These are phyloP conservation scores for Torrubiellomyces zombiae DNA, from an alignment of 2,329 filamentous ascomycete species.

Conservation along the genomic window DNA sequence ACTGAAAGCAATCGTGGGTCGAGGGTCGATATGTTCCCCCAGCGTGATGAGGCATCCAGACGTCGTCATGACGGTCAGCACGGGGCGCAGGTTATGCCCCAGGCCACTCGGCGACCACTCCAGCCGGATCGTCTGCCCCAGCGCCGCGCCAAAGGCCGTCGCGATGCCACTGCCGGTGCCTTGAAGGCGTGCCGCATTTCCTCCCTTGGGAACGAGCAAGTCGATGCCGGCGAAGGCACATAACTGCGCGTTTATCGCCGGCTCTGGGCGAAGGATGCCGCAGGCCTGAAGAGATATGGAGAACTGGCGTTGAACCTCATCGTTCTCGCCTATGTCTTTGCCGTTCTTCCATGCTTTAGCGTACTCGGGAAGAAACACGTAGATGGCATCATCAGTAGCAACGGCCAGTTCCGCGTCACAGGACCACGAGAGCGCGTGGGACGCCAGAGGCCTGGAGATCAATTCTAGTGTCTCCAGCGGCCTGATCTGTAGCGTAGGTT, in stretches of 20 bases:
- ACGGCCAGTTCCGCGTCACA: conserved; percentile 40
- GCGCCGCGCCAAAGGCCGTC: conserved; percentile 28
- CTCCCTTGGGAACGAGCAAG: conserved; percentile 11
- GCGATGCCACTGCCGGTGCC: conserved; percentile 30
- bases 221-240: conserved; percentile 20
- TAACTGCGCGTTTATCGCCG: conserved; percentile 27
- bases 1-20: conserved; percentile 11
- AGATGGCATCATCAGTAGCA: conserved; percentile 36
- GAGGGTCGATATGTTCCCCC: conserved; percentile 25
- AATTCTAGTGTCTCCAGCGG: conserved; percentile 30
- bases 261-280: conserved; percentile 20
- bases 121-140: conserved; percentile 37
- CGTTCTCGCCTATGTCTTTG: conserved; percentile 11
- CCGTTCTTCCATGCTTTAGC: conserved; percentile 8
- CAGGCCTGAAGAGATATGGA: conserved; percentile 16
- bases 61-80: conserved; percentile 33
- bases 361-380: conserved; percentile 33
- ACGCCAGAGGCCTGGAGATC: conserved; percentile 25
- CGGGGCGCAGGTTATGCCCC: conserved; percentile 34
- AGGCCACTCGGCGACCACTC: conserved; percentile 43
- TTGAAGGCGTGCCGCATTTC: conserved; percentile 15
- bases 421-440: conserved; percentile 32
- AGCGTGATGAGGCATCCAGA: conserved; percentile 32
- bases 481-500: conserved; percentile 17
- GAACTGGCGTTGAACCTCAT: conserved; percentile 16